Evolutionary conservation across 352 stramenopile genomes (phyloP).

Genomic region (Phytophthora colocasiae): DNA sequence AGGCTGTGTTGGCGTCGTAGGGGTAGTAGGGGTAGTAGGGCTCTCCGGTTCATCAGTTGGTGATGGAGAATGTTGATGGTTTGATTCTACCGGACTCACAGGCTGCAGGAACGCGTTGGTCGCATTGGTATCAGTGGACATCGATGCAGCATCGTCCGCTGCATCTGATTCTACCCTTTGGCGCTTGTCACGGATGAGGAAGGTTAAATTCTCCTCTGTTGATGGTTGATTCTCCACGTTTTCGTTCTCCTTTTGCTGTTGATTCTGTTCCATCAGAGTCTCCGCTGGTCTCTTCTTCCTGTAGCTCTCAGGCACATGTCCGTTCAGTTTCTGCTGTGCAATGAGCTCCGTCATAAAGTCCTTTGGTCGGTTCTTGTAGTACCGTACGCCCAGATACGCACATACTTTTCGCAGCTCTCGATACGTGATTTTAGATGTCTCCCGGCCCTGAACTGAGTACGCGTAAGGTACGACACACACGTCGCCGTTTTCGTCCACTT

Average conservation of each 20-base stretch:
- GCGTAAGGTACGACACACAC: conserved; percentile 21
- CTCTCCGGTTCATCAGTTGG: conserved; percentile 4
- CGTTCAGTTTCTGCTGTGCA: conserved; percentile 30
- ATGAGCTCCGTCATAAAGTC: conserved; percentile 33
- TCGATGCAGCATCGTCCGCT: background rate
- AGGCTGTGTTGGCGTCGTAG: background rate
- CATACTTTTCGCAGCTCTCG: conserved; percentile 24
- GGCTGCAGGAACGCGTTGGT: conserved; percentile 25
- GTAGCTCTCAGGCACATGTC: conserved; percentile 28
- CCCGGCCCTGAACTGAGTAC: conserved; percentile 27
- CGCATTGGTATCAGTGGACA: background rate
- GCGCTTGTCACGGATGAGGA: conserved; percentile 10
- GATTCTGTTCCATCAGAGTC: background rate
- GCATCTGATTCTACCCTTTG: conserved; percentile 3
- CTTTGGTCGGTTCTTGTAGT: conserved; percentile 40
- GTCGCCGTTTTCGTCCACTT: conserved; percentile 19
- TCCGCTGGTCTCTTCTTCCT: background rate
- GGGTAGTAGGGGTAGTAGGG: background rate
- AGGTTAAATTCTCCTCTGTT: background rate
- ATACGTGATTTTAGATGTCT: conserved; percentile 26
- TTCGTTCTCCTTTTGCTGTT: background rate
- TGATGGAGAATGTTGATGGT: background rate
- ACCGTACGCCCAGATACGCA: conserved; percentile 27
- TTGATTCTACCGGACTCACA: conserved; percentile 10
- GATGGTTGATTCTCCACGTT: conserved; percentile 3